phyloP scores from a whole-genome alignment of 768 basidiomycete genomes.

The Xerocomus potaroensis region DNA sequence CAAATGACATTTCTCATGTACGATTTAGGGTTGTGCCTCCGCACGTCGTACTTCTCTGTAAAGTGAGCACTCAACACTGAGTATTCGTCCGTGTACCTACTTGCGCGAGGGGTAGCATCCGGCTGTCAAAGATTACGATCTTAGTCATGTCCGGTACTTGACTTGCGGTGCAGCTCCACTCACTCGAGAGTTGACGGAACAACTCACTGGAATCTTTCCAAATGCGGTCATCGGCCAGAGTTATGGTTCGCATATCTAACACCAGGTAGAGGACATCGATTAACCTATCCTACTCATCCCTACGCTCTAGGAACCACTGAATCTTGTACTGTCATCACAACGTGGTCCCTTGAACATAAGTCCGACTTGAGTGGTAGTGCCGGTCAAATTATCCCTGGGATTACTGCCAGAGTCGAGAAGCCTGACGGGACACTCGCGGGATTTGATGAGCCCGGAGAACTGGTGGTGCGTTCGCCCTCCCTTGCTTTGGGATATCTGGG shows the following conservation, averaged over 20 bases:
- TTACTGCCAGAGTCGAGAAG: constrained; percentile 52
- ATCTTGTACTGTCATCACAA: constrained; percentile 49
- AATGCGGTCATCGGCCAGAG: constrained; percentile 53
- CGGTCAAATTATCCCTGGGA: constrained; percentile 56
- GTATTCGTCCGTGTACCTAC: not conserved
- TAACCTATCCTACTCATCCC: not conserved
- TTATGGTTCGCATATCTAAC: constrained; percentile 45
- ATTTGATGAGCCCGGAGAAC: constrained; percentile 59
- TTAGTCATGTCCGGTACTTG: constrained; percentile 36
- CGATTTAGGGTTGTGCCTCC: constrained; percentile 41
- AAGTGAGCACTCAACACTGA: constrained; percentile 30
- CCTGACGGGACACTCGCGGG: constrained; percentile 51
- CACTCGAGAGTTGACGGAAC: constrained; percentile 45
- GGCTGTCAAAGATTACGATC: constrained; percentile 36
- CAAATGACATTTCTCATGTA: not conserved
- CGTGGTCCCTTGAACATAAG: constrained; percentile 42
- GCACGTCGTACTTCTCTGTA: constrained; percentile 46
- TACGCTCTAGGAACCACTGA: constrained; percentile 54
- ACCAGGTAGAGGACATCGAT: not conserved
- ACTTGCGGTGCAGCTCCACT: constrained; percentile 57
- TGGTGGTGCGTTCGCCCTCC: constrained; percentile 56
- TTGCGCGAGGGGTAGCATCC: constrained; percentile 29
- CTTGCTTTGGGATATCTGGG: constrained; percentile 57
- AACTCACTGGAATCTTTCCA: constrained; percentile 45
- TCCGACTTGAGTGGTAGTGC: constrained; percentile 50